Percentiles rank a stretch among this genome's conserved stretches.
Evolutionary conservation across 176 grass and related monocot genomes (phyloP).

Genomic region (Rhynchospora pubera): DNA sequence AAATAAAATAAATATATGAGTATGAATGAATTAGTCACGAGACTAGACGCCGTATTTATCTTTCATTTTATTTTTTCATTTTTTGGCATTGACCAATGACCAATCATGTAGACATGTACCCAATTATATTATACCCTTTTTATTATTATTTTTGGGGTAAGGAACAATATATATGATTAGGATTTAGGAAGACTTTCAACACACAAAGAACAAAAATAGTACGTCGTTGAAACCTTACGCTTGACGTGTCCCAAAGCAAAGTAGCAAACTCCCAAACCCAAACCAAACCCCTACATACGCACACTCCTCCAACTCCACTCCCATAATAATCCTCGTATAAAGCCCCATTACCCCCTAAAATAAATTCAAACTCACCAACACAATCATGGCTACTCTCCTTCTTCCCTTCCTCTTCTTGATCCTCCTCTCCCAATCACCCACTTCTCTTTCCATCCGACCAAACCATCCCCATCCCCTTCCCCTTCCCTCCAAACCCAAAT

Average conservation of each 20-base stretch:
- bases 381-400: conserved; percentile 28
- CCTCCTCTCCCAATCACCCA: background rate
- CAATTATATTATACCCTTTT: background rate
- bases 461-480: background rate
- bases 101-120: too few species aligned
- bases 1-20: background rate
- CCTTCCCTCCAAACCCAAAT: background rate
- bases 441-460: conserved; percentile 18
- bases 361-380: conserved; percentile 9
- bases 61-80: background rate
- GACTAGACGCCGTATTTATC: background rate
- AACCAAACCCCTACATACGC: background rate
- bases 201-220: background rate
- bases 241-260: background rate
- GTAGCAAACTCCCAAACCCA: background rate
- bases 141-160: background rate
- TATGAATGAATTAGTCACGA: background rate
- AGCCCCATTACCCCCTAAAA: background rate
- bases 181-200: background rate
- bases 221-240: background rate
- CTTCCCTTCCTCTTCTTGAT: conserved; percentile 12
- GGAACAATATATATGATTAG: background rate
- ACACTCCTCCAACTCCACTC: background rate
- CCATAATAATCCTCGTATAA: background rate
- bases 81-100: background rate